These are phyloP conservation scores for Elsinoe australis DNA, from an alignment of 2,329 filamentous ascomycete species.

Conservation along the genomic window DNA sequence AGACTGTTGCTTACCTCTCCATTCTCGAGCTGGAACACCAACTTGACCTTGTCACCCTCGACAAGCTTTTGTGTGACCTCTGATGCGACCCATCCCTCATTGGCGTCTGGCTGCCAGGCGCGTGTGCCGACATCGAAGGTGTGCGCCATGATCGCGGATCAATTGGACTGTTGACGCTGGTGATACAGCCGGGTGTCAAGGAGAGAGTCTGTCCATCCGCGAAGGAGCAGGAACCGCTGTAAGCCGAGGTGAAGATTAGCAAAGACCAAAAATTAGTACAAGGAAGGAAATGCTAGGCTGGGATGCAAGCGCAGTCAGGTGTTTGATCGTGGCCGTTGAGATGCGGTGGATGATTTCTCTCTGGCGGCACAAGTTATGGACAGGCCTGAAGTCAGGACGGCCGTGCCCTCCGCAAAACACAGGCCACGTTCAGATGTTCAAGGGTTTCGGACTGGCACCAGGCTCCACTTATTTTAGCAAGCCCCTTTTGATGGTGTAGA, in stretches of 20 bases:
- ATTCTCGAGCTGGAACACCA: constrained; percentile 85
- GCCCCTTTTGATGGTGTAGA: too few species aligned
- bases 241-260: too few species aligned
- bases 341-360: constrained; percentile 13
- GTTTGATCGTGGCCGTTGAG: constrained; percentile 14
- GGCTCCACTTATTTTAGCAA: too few species aligned
- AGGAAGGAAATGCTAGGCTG: constrained; percentile 14
- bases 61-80: constrained; percentile 81
- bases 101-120: constrained; percentile 95
- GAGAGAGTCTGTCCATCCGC: constrained; percentile 15
- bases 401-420: too few species aligned
- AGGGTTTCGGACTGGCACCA: too few species aligned
- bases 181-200: not conserved
- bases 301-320: constrained; percentile 8
- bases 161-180: constrained; percentile 9
- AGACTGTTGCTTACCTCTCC: constrained; percentile 62
- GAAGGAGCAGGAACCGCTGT: not conserved
- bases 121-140: constrained; percentile 93
- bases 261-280: not conserved
- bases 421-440: too few species aligned
- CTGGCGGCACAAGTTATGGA: not conserved
- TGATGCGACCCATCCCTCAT: constrained; percentile 95
- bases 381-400: too few species aligned
- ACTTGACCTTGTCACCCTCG: constrained; percentile 75
- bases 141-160: constrained; percentile 62